Evolutionary conservation across 129 eudicot genomes (phyloP).

Genomic region (Solidago caesia): DNA sequence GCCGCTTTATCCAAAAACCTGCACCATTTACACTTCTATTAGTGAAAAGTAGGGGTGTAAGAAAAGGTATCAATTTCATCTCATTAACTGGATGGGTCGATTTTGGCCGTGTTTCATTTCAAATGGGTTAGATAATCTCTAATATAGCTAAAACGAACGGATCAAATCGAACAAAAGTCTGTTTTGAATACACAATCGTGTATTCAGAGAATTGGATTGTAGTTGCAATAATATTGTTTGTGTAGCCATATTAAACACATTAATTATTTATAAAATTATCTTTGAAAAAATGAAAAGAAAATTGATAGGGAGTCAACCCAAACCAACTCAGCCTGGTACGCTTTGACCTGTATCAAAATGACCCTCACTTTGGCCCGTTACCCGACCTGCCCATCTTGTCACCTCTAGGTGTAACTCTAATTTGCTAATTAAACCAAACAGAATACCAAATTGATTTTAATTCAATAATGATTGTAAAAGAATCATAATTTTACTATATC

Average conservation of each 20-base stretch:
- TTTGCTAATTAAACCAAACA: not conserved
- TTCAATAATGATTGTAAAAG: not conserved
- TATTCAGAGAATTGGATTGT: not conserved
- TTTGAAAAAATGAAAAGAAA: not conserved
- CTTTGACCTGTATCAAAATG: not conserved
- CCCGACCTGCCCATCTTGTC: not conserved
- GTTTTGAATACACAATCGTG: not conserved
- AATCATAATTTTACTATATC: not conserved
- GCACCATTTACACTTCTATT: slow-evolving; percentile 1
- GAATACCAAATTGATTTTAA: not conserved
- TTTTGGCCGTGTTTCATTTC: not conserved
- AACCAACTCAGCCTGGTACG: not conserved
- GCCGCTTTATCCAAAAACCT: slow-evolving; percentile 96
- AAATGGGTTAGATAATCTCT: not conserved
- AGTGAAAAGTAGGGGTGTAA: not conserved
- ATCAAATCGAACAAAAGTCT: not conserved
- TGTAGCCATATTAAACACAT: not conserved
- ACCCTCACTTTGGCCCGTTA: not conserved
- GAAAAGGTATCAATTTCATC: too few relatives aligned
- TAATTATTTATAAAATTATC: not conserved
- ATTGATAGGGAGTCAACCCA: not conserved
- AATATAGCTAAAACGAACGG: too few relatives aligned
- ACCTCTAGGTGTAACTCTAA: not conserved
- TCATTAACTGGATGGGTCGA: not conserved
- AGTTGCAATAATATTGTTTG: not conserved